phyloP scores from a whole-genome alignment of 441 rosid genomes.

The Syzygium malaccense region DNA sequence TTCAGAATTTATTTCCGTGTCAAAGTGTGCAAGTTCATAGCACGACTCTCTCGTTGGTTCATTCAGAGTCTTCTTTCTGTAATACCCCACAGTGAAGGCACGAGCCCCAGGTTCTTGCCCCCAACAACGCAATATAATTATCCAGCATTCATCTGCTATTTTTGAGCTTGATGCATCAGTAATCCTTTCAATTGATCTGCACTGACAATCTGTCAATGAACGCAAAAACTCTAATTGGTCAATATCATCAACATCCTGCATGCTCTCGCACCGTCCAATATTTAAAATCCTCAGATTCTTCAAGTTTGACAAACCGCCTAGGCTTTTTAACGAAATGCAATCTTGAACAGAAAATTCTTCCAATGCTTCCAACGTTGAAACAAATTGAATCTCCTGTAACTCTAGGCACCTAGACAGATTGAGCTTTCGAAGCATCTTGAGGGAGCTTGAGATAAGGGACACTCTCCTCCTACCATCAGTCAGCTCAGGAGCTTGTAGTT shows the following conservation, averaged over 20 bases:
- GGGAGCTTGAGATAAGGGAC: not conserved
- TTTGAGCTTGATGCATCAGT: not conserved
- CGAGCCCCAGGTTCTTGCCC: no score
- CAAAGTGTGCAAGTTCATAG: not conserved
- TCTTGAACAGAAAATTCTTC: rapidly evolving
- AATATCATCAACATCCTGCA: not conserved
- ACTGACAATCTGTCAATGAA: not conserved
- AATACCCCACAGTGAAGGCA: not conserved
- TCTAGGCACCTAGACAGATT: not conserved
- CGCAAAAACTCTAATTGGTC: not conserved
- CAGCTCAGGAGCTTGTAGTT: not conserved
- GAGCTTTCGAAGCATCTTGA: not conserved
- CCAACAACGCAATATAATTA: not conserved
- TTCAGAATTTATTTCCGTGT: no score
- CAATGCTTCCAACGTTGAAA: not conserved
- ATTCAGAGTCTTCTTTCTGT: not conserved
- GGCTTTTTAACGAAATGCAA: not conserved
- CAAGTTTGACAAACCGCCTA: not conserved
- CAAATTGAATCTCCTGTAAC: not conserved
- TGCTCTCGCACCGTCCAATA: not conserved
- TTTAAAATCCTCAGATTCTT: not conserved
- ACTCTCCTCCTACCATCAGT: not conserved
- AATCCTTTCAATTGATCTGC: not conserved
- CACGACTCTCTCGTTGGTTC: not conserved
- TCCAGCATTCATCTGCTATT: not conserved